Evolutionary conservation across 768 basidiomycete species (phyloP).

Genomic region (Leccinellum albellum): DNA sequence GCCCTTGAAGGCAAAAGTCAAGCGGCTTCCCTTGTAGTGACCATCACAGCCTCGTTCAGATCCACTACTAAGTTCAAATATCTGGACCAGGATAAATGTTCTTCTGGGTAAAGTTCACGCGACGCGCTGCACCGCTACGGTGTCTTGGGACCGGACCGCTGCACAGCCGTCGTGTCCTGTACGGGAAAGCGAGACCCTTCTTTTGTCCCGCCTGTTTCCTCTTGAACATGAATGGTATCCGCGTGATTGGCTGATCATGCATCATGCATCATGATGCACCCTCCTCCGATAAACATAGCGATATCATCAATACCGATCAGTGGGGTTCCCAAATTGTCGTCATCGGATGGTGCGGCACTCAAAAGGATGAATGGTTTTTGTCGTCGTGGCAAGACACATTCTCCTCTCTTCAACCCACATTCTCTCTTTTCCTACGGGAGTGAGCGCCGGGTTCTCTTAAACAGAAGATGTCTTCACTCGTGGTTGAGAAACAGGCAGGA

Average conservation of each 20-base stretch:
- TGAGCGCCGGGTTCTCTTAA: no score
- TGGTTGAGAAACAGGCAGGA: constrained; percentile 16
- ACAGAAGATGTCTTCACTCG: constrained; percentile 2
- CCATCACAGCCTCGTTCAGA: no score
- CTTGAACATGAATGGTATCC: not conserved
- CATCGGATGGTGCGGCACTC: not conserved
- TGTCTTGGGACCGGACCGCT: no score
- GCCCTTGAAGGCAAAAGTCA: no score
- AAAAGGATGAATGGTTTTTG: constrained; percentile 6
- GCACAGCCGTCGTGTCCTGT: no score
- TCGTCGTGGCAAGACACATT: constrained; percentile 16
- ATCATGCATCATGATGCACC: no score
- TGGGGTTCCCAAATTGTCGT: constrained; percentile 2
- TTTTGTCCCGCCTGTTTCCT: no score
- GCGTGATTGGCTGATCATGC: not conserved
- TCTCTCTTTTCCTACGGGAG: not conserved
- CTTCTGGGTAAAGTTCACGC: no score
- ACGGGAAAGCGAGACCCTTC: no score
- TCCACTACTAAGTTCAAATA: no score
- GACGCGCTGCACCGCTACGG: no score
- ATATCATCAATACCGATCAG: not conserved
- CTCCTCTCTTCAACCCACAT: not conserved
- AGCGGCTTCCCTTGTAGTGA: not conserved
- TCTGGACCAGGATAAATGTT: no score
- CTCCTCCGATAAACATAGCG: not conserved